Percentiles rank a stretch among this genome's conserved stretches.
phyloP scores from a whole-genome alignment of 2,329 filamentous ascomycete species.

The Fusarium coffeatum region DNA sequence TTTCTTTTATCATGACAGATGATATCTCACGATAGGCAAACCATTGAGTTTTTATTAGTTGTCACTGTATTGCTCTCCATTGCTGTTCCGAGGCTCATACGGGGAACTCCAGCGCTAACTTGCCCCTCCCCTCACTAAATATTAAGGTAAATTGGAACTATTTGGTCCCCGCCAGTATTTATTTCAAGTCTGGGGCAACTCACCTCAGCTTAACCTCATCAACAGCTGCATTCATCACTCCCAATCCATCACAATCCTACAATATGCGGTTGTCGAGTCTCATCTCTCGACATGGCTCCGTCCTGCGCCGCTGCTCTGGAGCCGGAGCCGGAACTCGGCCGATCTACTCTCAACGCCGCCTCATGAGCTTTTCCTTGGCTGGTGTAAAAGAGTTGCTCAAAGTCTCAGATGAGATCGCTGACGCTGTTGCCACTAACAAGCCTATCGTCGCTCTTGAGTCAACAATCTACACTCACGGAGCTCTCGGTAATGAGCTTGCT shows the following conservation, averaged over 20 bases:
- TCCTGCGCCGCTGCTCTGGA: constrained; percentile 33
- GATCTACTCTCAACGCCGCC: constrained; percentile 34
- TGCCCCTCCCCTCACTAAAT: constrained; percentile 21
- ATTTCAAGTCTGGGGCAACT: constrained; percentile 6
- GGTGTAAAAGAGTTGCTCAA: constrained; percentile 64
- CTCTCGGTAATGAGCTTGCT: constrained; percentile 76
- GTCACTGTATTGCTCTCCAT: neutral
- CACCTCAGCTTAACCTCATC: neutral
- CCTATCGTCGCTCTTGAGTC: constrained; percentile 94
- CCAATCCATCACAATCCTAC: neutral
- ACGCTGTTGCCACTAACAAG: constrained; percentile 77
- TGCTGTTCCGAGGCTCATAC: constrained; percentile 19
- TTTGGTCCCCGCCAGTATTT: neutral
- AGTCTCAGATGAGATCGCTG: constrained; percentile 83
- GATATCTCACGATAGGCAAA: constrained; percentile 16
- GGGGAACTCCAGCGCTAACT: constrained; percentile 7
- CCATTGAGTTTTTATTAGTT: constrained; percentile 2
- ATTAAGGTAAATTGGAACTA: constrained; percentile 9
- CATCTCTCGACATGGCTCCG: constrained; percentile 33
- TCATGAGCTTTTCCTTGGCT: constrained; percentile 41
- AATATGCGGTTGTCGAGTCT: constrained; percentile 40
- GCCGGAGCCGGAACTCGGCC: constrained; percentile 32
- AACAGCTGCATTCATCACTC: neutral
- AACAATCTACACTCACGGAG: constrained; percentile 96
- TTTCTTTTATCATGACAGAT: constrained; percentile 17